A percentile compares a stretch with the other conserved stretches of the same genome.
These are phyloP conservation scores for Cladosporium velox DNA, from an alignment of 2,329 filamentous ascomycete species.

Conservation along the genomic window DNA sequence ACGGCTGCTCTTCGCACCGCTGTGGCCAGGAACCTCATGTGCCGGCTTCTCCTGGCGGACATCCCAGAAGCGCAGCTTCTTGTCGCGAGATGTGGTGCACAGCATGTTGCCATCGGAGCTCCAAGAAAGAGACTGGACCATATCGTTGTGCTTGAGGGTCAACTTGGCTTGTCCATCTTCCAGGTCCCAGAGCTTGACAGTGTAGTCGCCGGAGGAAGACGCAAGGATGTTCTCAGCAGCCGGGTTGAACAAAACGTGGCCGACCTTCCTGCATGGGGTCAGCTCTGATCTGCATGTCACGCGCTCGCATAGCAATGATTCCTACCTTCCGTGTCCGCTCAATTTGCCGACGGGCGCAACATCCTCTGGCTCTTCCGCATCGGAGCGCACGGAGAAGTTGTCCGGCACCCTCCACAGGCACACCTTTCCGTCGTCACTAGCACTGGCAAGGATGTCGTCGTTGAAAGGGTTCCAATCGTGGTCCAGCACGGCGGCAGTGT, in stretches of 20 bases:
- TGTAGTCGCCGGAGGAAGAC: slow-evolving; percentile 91
- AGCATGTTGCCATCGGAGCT: slow-evolving; percentile 84
- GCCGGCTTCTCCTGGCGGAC: slow-evolving; percentile 86
- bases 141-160: slow-evolving; percentile 81
- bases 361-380: slow-evolving; percentile 22
- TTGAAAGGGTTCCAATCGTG: slow-evolving; percentile 99
- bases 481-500: slow-evolving; percentile 93
- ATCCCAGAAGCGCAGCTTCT: slow-evolving; percentile 98
- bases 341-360: slow-evolving; percentile 65
- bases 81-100: slow-evolving; percentile 93
- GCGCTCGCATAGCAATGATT: background rate
- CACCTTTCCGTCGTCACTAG: slow-evolving; percentile 93
- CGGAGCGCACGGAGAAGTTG: slow-evolving; percentile 76
- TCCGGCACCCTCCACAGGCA: slow-evolving; percentile 95
- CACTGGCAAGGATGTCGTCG: slow-evolving; percentile 87
- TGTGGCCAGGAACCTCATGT: slow-evolving; percentile 81
- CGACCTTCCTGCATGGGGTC: slow-evolving; percentile 73
- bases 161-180: slow-evolving; percentile 73
- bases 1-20: slow-evolving; percentile 95
- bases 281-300: slow-evolving; percentile 22
- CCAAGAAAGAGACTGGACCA: slow-evolving; percentile 95
- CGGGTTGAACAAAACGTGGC: slow-evolving; percentile 97
- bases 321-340: slow-evolving; percentile 80
- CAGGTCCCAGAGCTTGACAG: slow-evolving; percentile 94
- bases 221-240: slow-evolving; percentile 93